A percentile compares a stretch with the other conserved stretches of the same genome.
Evolutionary conservation across 2,329 filamentous ascomycete genomes (phyloP).

Genomic region (Fusarium palustre): DNA sequence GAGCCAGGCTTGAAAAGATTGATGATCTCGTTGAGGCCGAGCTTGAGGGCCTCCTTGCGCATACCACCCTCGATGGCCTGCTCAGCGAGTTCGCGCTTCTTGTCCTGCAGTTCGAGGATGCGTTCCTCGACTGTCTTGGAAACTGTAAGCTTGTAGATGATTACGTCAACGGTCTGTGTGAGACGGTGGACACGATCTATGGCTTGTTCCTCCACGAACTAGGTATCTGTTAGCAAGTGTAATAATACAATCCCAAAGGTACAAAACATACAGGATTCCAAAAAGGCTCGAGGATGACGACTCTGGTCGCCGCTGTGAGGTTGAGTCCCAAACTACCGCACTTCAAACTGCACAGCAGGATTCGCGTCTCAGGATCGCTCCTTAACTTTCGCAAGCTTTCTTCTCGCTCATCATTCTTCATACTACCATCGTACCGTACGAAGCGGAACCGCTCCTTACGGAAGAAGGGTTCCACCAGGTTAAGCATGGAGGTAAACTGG

Average conservation of each 20-base stretch:
- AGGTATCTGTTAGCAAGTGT: conserved; percentile 24
- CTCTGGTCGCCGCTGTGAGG: conserved; percentile 90
- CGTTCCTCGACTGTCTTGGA: conserved; percentile 89
- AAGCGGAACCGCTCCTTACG: conserved; percentile 78
- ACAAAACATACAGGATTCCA: conserved; percentile 84
- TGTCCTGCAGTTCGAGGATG: conserved; percentile 93
- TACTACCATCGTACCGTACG: conserved; percentile 92
- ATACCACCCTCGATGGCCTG: conserved; percentile 87
- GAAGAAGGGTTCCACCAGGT: conserved; percentile 94
- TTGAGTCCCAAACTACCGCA: conserved; percentile 95
- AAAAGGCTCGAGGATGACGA: conserved; percentile 96
- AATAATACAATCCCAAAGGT: too few species aligned
- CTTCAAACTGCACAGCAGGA: conserved; percentile 92
- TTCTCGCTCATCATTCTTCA: conserved; percentile 94
- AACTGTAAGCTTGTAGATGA: conserved; percentile 94
- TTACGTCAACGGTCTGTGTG: conserved; percentile 93
- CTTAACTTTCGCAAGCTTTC: conserved; percentile 83
- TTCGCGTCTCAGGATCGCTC: conserved; percentile 78
- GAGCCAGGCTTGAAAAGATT: conserved; percentile 82
- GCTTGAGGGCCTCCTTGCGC: conserved; percentile 79
- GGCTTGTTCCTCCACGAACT: conserved; percentile 98
- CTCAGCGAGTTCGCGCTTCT: conserved; percentile 91
- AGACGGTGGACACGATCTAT: conserved; percentile 99
- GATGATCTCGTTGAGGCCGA: conserved; percentile 93
- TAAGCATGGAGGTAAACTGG: conserved; percentile 98